Evolutionary conservation across 1,139 yeast species (phyloP).

Genomic region (Groenewaldozyma sp.): DNA sequence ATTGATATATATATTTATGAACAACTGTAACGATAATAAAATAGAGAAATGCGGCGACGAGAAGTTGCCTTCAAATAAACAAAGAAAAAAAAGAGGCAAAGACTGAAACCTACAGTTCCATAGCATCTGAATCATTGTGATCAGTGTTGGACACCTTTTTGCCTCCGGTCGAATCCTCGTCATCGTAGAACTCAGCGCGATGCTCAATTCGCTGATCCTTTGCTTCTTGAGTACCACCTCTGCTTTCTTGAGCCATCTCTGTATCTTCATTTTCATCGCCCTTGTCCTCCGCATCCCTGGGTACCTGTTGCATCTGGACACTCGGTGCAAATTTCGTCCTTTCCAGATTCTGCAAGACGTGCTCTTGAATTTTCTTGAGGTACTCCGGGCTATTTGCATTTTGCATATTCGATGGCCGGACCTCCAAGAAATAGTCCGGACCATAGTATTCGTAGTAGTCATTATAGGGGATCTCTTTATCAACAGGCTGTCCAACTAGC

Average conservation of each 20-base stretch:
- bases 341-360: slow-evolving; percentile 69
- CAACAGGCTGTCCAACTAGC: slow-evolving; percentile 67
- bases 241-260: slow-evolving; percentile 78
- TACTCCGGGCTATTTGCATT: slow-evolving; percentile 94
- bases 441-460: slow-evolving; percentile 97
- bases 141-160: slow-evolving; percentile 14
- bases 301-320: slow-evolving; percentile 87
- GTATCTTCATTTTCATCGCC: slow-evolving; percentile 44
- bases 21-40: slow-evolving; percentile 1
- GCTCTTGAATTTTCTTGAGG: slow-evolving; percentile 71
- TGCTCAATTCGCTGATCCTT: slow-evolving; percentile 55
- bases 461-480: slow-evolving; percentile 83
- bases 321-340: slow-evolving; percentile 92
- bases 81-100: slow-evolving; percentile 2
- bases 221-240: slow-evolving; percentile 84
- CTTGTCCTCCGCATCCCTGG: slow-evolving; percentile 79
- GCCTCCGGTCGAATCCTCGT: slow-evolving; percentile 29
- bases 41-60: too few relatives aligned
- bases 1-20: not conserved
- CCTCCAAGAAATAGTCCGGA: slow-evolving; percentile 78
- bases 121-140: slow-evolving; percentile 17
- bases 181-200: slow-evolving; percentile 32
- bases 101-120: slow-evolving; percentile 15
- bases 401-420: slow-evolving; percentile 92
- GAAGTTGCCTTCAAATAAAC: too few relatives aligned